Base-by-base conservation (phyloP, 1,284 basidiomycete species). In the Clitocybe nebularis region DNA sequence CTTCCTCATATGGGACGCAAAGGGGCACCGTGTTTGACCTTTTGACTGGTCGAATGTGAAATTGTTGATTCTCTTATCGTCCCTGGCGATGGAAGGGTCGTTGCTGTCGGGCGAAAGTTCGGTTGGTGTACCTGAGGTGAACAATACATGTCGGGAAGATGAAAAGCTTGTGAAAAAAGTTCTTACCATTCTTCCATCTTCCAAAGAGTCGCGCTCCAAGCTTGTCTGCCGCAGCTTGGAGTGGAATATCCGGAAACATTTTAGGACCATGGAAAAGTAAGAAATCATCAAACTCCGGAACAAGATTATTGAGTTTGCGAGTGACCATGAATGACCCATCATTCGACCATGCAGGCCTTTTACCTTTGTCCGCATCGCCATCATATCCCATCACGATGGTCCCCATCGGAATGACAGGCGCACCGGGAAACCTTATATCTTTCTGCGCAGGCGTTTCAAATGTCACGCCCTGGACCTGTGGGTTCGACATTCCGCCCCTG, bases 321-420 rank as follows among this genome's bases (percentile, higher is more conserved):
- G 50, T 54, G 6, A 53, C 56, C 43, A 59, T 47, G 50, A 59
- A 57, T 5, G 55, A 43, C 5, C 59, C 57, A 26, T 58, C 55
- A 21, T 45, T 52, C 3, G 56, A 46, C 56, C 55, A 60, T 2
- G 40, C 35, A 24, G 51, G 54, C 9, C 56, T 40, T 8, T 36
- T 45, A 16, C 29, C 40, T 22, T 49, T 46, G 41, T 47, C 41
- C 22, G 36, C 43, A 35, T 60, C 58, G 9, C 56, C 56, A 5
- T 51, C 48, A 21, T 52, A 49, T 20, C 56, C 56, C 41, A 58
- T 43, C n/a, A 59, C 40, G 23, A 58, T 49, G 7, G 47, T 41
- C 11, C 57, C 56, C 11, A 46, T 28, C 14, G 38, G 38, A 30
- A 50, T 42, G 19, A 45, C 28, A 19, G 49, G 41, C 10, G 47